Conservation (phyloP, 164 flowering plant genomes). For the Stephania japonica region DNA sequence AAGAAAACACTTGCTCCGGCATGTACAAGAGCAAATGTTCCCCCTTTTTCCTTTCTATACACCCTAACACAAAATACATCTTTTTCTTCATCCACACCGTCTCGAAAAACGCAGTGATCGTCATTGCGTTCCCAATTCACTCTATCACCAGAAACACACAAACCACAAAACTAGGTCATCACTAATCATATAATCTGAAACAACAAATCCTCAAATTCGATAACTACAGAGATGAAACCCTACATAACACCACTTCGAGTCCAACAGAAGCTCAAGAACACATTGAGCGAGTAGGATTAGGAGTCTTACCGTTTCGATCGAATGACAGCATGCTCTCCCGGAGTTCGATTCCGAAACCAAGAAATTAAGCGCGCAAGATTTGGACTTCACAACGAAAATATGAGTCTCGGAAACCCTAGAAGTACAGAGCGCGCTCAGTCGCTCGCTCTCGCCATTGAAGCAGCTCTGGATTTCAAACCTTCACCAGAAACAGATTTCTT, state of each 20-base stretch:
- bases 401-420: neutral
- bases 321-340: neutral
- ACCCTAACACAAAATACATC: neutral
- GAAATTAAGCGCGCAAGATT: neutral
- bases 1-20: constrained; percentile 3
- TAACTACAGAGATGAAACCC: too few relatives aligned
- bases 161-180: neutral
- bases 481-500: neutral
- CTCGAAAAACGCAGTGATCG: constrained; percentile 1
- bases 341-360: neutral
- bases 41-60: neutral
- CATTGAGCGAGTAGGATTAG: neutral
- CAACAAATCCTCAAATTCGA: too few relatives aligned
- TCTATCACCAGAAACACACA: neutral
- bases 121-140: constrained; percentile 4
- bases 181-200: too few relatives aligned
- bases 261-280: neutral
- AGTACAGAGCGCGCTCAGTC: neutral
- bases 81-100: neutral
- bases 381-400: neutral
- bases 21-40: constrained; percentile 3
- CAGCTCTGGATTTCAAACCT: constrained; percentile 11
- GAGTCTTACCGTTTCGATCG: neutral
- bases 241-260: too few relatives aligned
- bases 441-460: constrained; percentile 12